These are phyloP conservation scores for Lactuca saligna DNA, from an alignment of 129 eudicot species.

Conservation along the genomic window DNA sequence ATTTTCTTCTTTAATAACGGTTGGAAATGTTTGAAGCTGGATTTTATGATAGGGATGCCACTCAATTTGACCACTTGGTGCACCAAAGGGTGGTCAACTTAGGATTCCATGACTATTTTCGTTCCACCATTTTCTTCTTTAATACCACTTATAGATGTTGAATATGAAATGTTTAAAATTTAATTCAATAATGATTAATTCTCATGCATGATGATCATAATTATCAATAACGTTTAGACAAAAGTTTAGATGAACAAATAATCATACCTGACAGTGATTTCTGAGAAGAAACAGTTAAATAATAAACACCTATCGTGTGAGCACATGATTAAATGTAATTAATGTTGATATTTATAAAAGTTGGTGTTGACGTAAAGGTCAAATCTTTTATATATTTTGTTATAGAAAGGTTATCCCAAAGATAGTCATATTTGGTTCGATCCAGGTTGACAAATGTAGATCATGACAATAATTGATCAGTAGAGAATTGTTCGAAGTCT, in stretches of 20 bases:
- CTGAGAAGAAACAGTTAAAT: background rate
- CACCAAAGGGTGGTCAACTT: conserved; percentile 24
- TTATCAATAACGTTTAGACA: background rate
- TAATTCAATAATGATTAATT: background rate
- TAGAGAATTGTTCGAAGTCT: background rate
- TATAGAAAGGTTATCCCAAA: background rate
- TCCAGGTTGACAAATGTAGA: conserved; percentile 7
- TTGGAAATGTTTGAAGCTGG: conserved; percentile 17
- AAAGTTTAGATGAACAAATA: background rate
- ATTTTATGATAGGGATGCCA: conserved; percentile 37
- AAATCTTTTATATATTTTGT: background rate
- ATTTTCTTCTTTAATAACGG: background rate
- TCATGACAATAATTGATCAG: background rate
- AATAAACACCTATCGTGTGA: background rate
- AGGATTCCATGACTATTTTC: conserved; percentile 23
- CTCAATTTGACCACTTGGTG: conserved; percentile 17
- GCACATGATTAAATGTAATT: background rate
- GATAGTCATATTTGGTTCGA: background rate
- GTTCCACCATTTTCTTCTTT: background rate
- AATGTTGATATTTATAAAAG: background rate
- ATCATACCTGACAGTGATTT: background rate
- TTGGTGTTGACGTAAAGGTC: background rate
- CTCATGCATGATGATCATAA: background rate
- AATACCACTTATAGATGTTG: background rate
- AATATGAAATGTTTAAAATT: background rate